These are phyloP conservation scores for Priceomyces medius DNA, from an alignment of 805 yeast species.

Conservation along the genomic window DNA sequence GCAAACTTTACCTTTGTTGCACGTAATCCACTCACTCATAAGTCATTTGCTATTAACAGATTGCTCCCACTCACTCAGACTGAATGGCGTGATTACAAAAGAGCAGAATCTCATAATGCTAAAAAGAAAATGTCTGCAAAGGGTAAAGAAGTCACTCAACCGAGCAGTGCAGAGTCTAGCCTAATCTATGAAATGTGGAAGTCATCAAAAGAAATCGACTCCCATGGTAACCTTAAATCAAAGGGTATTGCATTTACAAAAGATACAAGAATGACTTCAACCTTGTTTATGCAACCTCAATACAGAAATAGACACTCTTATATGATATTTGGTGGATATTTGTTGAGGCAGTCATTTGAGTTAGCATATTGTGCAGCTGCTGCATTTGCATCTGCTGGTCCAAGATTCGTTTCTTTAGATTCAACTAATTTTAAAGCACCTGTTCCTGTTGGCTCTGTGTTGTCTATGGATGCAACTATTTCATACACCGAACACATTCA, in stretches of 20 bases:
- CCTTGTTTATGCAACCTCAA: slow-evolving; percentile 94
- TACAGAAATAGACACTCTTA: slow-evolving; percentile 91
- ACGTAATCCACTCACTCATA: slow-evolving; percentile 89
- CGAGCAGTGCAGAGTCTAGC: slow-evolving; percentile 66
- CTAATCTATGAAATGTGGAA: slow-evolving; percentile 79
- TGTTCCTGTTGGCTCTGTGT: slow-evolving; percentile 91
- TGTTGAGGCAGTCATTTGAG: slow-evolving; percentile 89
- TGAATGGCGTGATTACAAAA: slow-evolving; percentile 80
- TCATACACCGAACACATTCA: slow-evolving; percentile 84
- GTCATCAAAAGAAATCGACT: slow-evolving; percentile 32
- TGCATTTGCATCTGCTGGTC: slow-evolving; percentile 79
- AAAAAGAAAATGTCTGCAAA: slow-evolving; percentile 79
- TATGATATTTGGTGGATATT: slow-evolving; percentile 94
- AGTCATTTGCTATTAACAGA: slow-evolving; percentile 81
- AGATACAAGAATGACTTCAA: slow-evolving; percentile 68
- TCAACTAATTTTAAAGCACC: slow-evolving; percentile 91
- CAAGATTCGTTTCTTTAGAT: slow-evolving; percentile 86
- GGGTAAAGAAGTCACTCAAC: slow-evolving; percentile 57
- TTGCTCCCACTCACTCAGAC: slow-evolving; percentile 70
- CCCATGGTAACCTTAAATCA: slow-evolving; percentile 37
- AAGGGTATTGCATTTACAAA: slow-evolving; percentile 61
- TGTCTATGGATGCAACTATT: slow-evolving; percentile 77
- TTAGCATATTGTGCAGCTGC: slow-evolving; percentile 92
- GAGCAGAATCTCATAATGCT: slow-evolving; percentile 88
- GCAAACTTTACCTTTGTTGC: slow-evolving; percentile 97